These are phyloP conservation scores for Cucurbita moschata DNA, from an alignment of 306 rosid species.

Conservation along the genomic window DNA sequence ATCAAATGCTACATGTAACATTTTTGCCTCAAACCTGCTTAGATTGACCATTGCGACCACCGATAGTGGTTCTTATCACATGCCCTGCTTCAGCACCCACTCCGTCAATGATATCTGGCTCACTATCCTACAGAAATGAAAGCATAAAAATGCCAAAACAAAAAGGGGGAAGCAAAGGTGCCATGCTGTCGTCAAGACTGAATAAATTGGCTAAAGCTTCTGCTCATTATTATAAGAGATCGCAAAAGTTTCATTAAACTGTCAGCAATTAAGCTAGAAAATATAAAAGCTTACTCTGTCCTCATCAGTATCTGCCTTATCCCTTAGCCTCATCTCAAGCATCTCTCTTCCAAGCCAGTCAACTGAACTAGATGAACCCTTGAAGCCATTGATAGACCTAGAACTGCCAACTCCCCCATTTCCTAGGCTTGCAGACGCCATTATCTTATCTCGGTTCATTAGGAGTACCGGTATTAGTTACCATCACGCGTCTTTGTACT, in stretches of 20 bases:
- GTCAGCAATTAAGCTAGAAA: neutral
- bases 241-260: neutral
- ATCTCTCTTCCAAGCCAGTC: conserved; percentile 99
- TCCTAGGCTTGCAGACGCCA: conserved; percentile 91
- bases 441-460: conserved; percentile 10
- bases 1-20: neutral
- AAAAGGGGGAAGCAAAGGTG: neutral
- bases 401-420: conserved; percentile 86
- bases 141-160: conserved; percentile 7
- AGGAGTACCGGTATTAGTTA: conserved; percentile 13
- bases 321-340: conserved; percentile 81
- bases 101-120: conserved; percentile 72
- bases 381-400: conserved; percentile 68
- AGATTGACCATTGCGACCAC: conserved; percentile 74
- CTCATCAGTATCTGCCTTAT: conserved; percentile 41
- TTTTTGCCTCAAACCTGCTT: conserved; percentile 49
- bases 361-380: conserved; percentile 73
- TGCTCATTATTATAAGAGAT: neutral
- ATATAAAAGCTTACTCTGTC: conserved; percentile 35
- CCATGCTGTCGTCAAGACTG: neutral
- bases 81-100: conserved; percentile 92
- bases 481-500: conserved; percentile 8
- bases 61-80: conserved; percentile 71
- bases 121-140: conserved; percentile 55
- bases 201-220: neutral